These are phyloP conservation scores for Dendrocalamus latiflorus DNA, from an alignment of 202 grass and related monocot genomes.

Conservation along the genomic window DNA sequence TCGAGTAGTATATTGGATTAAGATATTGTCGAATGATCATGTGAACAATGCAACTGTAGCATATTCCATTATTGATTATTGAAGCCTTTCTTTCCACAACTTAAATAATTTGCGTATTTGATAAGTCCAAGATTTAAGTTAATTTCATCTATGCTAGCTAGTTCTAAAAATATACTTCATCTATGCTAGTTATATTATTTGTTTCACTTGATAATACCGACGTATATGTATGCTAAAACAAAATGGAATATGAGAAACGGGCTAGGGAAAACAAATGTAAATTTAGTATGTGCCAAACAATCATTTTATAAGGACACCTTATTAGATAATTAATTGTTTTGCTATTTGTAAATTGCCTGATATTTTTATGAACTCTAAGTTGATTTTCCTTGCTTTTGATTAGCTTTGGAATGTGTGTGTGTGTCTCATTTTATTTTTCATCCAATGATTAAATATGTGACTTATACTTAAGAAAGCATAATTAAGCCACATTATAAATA, in stretches of 20 bases:
- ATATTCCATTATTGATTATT: neutral
- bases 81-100: neutral
- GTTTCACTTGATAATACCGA: neutral
- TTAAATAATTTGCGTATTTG: neutral
- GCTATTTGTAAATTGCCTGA: neutral
- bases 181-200: neutral
- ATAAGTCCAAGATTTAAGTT: neutral
- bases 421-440: neutral
- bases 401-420: neutral
- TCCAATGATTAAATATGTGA: neutral
- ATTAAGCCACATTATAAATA: neutral
- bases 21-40: neutral
- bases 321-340: neutral
- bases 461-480: neutral
- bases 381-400: neutral
- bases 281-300: neutral
- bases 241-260: neutral
- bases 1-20: neutral
- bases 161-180: neutral
- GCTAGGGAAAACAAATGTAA: neutral
- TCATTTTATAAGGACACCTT: neutral
- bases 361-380: neutral
- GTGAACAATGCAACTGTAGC: neutral
- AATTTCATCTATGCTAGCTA: neutral
- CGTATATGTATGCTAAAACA: neutral